A percentile compares a stretch with the other conserved stretches of the same genome.
phyloP scores from a whole-genome alignment of 1,139 yeast species.

The Suhomyces bolitotheri region DNA sequence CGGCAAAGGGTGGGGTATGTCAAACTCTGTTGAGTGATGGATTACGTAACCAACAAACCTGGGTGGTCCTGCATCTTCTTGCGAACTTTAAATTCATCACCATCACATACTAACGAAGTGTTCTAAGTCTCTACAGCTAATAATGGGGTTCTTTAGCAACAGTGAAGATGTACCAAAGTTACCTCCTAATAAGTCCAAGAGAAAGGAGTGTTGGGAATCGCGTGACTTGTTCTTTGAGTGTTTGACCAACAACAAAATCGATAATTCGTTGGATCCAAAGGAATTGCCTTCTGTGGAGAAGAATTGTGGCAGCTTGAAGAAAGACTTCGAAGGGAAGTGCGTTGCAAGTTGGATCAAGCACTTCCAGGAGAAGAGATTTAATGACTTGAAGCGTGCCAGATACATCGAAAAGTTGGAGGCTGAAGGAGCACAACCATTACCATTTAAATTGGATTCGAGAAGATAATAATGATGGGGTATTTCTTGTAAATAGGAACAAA shows the following conservation, averaged over 20 bases:
- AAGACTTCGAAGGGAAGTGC: slow-evolving; percentile 41
- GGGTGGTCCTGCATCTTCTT: too few species aligned
- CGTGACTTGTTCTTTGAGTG: slow-evolving; percentile 47
- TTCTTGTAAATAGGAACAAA: slow-evolving; percentile 19
- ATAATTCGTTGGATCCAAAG: slow-evolving; percentile 46
- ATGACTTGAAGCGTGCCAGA: slow-evolving; percentile 43
- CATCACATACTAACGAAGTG: too few species aligned
- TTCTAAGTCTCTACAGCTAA: too few species aligned
- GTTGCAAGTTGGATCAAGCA: slow-evolving; percentile 49
- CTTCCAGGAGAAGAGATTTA: slow-evolving; percentile 49
- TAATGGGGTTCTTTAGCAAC: slow-evolving; percentile 42
- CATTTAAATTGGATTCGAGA: slow-evolving; percentile 40
- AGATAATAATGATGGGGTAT: too few species aligned
- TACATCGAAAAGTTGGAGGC: slow-evolving; percentile 46
- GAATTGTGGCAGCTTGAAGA: slow-evolving; percentile 38
- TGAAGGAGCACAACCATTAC: slow-evolving; percentile 51
- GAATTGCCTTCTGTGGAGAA: slow-evolving; percentile 32
- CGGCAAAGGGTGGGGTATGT: too few species aligned
- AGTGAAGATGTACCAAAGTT: slow-evolving; percentile 26
- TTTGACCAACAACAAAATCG: slow-evolving; percentile 40
- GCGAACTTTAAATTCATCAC: too few species aligned
- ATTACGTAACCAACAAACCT: too few species aligned
- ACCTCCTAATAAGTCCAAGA: slow-evolving; percentile 45
- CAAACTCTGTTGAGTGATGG: too few species aligned
- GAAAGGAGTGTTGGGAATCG: slow-evolving; percentile 47